Conservation (phyloP, 2,329 filamentous ascomycete genomes). For the Thielaviopsis punctulata region DNA sequence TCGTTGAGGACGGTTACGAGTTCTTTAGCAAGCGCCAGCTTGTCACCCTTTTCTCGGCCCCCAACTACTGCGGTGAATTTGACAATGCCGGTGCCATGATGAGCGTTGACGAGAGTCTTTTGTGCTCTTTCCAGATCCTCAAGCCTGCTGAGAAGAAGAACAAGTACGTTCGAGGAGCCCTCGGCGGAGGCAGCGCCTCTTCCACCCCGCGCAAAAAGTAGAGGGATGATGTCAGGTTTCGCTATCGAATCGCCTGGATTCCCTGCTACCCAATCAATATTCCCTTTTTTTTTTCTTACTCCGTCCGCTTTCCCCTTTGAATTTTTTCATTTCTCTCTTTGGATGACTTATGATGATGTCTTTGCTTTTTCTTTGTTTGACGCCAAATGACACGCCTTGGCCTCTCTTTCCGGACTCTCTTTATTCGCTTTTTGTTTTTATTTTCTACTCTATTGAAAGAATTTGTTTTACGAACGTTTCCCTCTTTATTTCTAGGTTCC, state of each 20-base stretch:
- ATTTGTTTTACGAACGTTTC: conserved; percentile 45
- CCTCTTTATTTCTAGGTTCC: conserved; percentile 68
- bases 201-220: conserved; percentile 13
- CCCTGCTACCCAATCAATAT: not conserved
- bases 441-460: conserved; percentile 30
- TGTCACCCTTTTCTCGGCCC: conserved; percentile 92
- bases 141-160: conserved; percentile 99
- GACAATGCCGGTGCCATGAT: conserved; percentile 99
- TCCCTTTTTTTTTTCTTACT: not conserved
- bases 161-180: conserved; percentile 82
- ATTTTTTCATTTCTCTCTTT: not conserved
- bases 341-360: not conserved
- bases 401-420: not conserved
- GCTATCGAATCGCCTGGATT: conserved; percentile 7
- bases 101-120: conserved; percentile 94
- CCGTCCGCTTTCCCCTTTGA: not conserved
- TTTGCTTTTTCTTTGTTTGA: conserved; percentile 11
- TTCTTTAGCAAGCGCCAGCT: conserved; percentile 98
- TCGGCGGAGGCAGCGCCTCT: conserved; percentile 26
- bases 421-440: not conserved
- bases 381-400: not conserved
- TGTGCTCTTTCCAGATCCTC: conserved; percentile 99
- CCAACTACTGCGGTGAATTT: conserved; percentile 98
- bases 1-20: conserved; percentile 97
- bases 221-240: conserved; percentile 7